phyloP scores from a whole-genome alignment of 1,284 basidiomycete genomes.

The Athelia psychrophila region DNA sequence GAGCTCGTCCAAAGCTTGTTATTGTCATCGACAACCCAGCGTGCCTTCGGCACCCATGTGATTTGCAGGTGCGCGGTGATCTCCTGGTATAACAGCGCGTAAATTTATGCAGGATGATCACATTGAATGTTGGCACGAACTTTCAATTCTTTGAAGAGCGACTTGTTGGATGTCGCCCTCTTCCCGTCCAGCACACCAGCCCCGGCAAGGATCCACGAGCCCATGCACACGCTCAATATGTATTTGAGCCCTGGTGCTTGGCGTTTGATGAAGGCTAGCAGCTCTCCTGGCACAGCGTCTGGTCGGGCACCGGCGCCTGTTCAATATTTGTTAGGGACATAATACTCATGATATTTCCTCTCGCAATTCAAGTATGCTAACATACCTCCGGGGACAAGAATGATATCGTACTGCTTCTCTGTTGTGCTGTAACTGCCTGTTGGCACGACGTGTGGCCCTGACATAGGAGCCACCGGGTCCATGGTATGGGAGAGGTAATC shows the following conservation, averaged over 20 bases:
- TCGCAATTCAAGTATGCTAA: background rate
- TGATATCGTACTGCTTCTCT: conserved; percentile 19
- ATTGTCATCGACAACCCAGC: conserved; percentile 35
- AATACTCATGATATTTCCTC: no score
- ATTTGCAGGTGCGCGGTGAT: conserved; percentile 19
- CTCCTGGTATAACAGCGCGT: conserved; percentile 11
- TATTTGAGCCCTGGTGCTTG: conserved; percentile 19
- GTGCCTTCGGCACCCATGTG: conserved; percentile 32
- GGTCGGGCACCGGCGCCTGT: no score
- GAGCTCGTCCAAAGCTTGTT: conserved; percentile 34
- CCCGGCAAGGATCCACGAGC: conserved; percentile 21
- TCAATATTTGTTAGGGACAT: no score
- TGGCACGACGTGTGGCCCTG: conserved; percentile 17
- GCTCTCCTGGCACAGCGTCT: background rate
- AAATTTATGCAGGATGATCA: background rate
- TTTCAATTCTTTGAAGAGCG: conserved; percentile 12
- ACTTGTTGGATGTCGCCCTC: conserved; percentile 24
- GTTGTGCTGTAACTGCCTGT: conserved; percentile 14
- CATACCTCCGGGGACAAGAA: conserved; percentile 21
- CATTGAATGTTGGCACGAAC: conserved; percentile 6
- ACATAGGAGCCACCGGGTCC: conserved; percentile 13
- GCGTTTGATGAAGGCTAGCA: conserved; percentile 18
- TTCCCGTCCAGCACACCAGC: conserved; percentile 21
- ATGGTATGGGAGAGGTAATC: conserved; percentile 18
- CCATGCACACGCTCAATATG: conserved; percentile 20